These are phyloP conservation scores for Russula lepida DNA, from an alignment of 768 basidiomycete genomes.

Conservation along the genomic window DNA sequence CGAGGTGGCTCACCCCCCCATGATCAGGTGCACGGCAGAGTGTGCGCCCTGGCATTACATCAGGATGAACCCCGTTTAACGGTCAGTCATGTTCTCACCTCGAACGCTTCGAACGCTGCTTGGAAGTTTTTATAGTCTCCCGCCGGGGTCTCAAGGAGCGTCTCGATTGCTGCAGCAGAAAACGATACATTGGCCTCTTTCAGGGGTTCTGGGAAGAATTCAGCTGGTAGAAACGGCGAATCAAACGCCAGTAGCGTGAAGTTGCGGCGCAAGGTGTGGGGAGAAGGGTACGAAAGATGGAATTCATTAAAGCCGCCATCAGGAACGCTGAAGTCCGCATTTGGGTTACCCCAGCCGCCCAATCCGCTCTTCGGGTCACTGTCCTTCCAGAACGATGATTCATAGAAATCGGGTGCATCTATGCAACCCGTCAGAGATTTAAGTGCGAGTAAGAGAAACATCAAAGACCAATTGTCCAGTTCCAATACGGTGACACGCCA, in stretches of 20 bases:
- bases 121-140: constrained; percentile 31
- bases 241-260: constrained; percentile 29
- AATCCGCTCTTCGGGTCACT: constrained; percentile 22
- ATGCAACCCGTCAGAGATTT: neutral
- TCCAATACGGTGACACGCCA: constrained; percentile 25
- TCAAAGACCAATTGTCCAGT: constrained; percentile 24
- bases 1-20: constrained; percentile 25
- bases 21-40: constrained; percentile 27
- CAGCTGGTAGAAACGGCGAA: neutral
- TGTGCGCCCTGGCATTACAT: constrained; percentile 28
- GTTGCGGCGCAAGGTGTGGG: constrained; percentile 29
- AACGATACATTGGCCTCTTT: constrained; percentile 26
- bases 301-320: constrained; percentile 28
- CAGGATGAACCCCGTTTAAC: neutral
- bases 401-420: constrained; percentile 24
- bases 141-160: constrained; percentile 23
- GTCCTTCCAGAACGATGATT: constrained; percentile 23
- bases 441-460: neutral
- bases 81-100: constrained; percentile 16
- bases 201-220: constrained; percentile 20
- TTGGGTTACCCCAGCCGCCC: constrained; percentile 25
- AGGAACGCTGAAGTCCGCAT: constrained; percentile 22
- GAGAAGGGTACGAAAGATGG: constrained; percentile 28
- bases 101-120: constrained; percentile 24
- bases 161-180: constrained; percentile 21